These are phyloP conservation scores for Sporisorium iseilematis-ciliati DNA, from an alignment of 1,284 basidiomycete species.

Conservation along the genomic window DNA sequence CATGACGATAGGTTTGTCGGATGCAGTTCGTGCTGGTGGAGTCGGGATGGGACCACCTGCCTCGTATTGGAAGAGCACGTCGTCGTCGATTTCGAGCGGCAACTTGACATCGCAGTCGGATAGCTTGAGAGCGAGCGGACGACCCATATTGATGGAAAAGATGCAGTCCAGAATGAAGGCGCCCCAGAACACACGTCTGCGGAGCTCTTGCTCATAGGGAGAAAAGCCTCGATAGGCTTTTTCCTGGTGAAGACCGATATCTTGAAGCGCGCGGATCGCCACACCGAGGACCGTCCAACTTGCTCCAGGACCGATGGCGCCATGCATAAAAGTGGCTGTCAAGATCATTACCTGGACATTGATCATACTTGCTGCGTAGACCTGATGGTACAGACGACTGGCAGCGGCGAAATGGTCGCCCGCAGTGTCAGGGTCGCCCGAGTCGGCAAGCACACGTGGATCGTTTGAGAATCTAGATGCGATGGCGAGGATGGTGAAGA, in stretches of 20 bases:
- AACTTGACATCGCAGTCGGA: constrained; percentile 57
- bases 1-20: constrained; percentile 45
- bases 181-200: constrained; percentile 60
- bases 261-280: constrained; percentile 59
- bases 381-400: constrained; percentile 62
- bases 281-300: constrained; percentile 63
- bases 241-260: constrained; percentile 64
- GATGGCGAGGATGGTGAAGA: constrained; percentile 63
- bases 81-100: constrained; percentile 52
- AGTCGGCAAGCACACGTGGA: constrained; percentile 52
- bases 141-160: constrained; percentile 63
- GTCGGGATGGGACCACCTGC: constrained; percentile 31
- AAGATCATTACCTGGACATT: constrained; percentile 64
- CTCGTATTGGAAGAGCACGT: constrained; percentile 42
- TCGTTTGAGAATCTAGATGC: constrained; percentile 60
- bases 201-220: constrained; percentile 59
- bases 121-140: constrained; percentile 56
- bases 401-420: constrained; percentile 64
- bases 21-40: constrained; percentile 9
- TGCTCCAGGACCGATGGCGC: constrained; percentile 56
- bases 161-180: constrained; percentile 62
- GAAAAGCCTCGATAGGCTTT: constrained; percentile 56
- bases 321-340: constrained; percentile 60
- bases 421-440: constrained; percentile 50
- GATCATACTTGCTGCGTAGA: constrained; percentile 60